Evolutionary conservation across 2,329 filamentous ascomycete genomes (phyloP).

Genomic region (Paecilomyces variotii): DNA sequence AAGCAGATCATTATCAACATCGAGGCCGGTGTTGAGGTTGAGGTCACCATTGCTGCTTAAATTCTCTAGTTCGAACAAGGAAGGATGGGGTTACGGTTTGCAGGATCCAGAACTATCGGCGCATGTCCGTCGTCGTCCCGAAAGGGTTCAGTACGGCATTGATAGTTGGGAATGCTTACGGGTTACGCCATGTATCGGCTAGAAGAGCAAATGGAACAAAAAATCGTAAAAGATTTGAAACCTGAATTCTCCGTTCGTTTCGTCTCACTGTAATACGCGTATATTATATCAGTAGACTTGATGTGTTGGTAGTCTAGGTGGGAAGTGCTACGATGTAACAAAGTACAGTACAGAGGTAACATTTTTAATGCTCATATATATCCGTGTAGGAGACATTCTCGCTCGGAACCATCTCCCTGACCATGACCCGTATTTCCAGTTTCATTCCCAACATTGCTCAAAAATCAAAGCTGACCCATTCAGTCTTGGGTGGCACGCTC

Average conservation of each 20-base stretch:
- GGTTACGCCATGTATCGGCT: neutral
- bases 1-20: slow-evolving; percentile 48
- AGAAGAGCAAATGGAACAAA: neutral
- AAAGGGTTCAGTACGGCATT: neutral
- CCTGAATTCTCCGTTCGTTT: neutral
- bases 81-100: neutral
- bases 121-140: neutral
- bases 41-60: slow-evolving; percentile 4
- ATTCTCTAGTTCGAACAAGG: neutral
- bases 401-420: neutral
- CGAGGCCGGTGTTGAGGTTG: slow-evolving; percentile 4
- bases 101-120: neutral
- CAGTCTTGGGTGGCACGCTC: slow-evolving; percentile 65
- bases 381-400: neutral
- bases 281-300: neutral
- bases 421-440: neutral
- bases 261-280: neutral
- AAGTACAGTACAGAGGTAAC: neutral
- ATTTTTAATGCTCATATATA: neutral
- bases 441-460: slow-evolving; percentile 27
- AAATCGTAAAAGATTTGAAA: neutral
- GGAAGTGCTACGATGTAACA: neutral
- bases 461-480: slow-evolving; percentile 68
- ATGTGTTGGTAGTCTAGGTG: too few relatives aligned
- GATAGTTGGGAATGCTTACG: neutral